These are phyloP conservation scores for Cyberlindnera meyerae DNA, from an alignment of 805 yeast genomes.

Conservation along the genomic window DNA sequence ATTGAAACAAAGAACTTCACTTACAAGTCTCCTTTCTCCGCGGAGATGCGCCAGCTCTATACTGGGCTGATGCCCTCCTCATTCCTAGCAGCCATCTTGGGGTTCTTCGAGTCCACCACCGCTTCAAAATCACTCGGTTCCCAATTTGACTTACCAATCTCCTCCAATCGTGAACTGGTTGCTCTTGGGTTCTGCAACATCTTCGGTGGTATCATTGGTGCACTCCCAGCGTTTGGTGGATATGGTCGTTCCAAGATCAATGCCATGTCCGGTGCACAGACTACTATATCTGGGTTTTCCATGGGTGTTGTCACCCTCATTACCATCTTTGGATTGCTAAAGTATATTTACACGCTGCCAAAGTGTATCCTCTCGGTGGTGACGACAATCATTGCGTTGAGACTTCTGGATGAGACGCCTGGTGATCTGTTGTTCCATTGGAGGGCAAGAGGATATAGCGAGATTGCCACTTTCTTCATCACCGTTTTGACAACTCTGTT, in stretches of 20 bases:
- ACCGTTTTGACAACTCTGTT: conserved; percentile 61
- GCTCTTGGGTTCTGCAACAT: conserved; percentile 77
- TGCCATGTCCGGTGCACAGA: conserved; percentile 80
- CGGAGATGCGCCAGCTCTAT: conserved; percentile 41
- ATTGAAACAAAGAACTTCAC: conserved; percentile 47
- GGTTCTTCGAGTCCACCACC: conserved; percentile 90
- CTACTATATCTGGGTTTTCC: conserved; percentile 77
- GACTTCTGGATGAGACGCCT: conserved; percentile 81
- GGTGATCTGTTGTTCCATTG: conserved; percentile 69
- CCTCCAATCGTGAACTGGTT: conserved; percentile 85
- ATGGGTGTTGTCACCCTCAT: conserved; percentile 74
- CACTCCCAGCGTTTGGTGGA: conserved; percentile 92
- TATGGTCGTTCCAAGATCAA: conserved; percentile 91
- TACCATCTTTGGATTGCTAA: conserved; percentile 56
- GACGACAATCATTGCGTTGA: conserved; percentile 71
- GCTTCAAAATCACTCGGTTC: conserved; percentile 86
- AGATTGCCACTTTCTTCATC: conserved; percentile 60
- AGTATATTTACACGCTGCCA: conserved; percentile 69
- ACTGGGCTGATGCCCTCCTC: conserved; percentile 60
- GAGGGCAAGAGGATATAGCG: conserved; percentile 70
- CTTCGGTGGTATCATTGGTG: conserved; percentile 49
- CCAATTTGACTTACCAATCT: conserved; percentile 61
- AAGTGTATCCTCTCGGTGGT: conserved; percentile 74
- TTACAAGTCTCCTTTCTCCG: conserved; percentile 56
- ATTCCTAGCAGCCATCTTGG: conserved; percentile 75